Base-by-base conservation (phyloP, 2,329 filamentous ascomycete genomes). In the Claviceps cyperi region DNA sequence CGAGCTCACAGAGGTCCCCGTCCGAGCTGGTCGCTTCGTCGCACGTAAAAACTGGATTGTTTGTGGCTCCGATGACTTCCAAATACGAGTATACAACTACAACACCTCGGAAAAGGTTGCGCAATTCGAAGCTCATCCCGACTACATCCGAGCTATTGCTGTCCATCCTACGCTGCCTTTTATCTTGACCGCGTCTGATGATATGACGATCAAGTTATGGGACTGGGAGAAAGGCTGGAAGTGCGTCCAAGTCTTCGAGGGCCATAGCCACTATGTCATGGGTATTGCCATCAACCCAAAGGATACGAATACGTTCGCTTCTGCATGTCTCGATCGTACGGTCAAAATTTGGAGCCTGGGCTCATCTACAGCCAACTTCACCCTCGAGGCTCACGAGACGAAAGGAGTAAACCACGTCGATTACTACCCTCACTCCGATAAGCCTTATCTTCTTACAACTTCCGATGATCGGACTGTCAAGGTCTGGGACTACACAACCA, bases 211-310 rank as follows among this genome's bases (percentile, higher is more conserved):
- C 65, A 95, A 92, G 76, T 76, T 96, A 47, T 98, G 92, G 90
- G 90, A 98, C 66, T 98, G 92, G 92, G 92, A 98, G 60, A 94
- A 92, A 68, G 81, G 81, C 58, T 98, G 92, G 92, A 95, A 96
- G 68, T 97, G 91, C 64, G 87, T 97, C 35, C 89, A 95, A 67
- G 81, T 94, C 43, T 98, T 96, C 62, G 91, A 97, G 66, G 92
- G 92, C 32, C 94, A 98, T 65, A 86, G 83, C 59, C 92, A 94
- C 71, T 95, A 94, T 58, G 91, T 95, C 55, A 96, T 97, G 91
- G 88, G 88, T 28, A 75, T 97, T 56, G 84, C 91, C 48, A 95
- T 97, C 66, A 98, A 98, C 68, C 92, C 92, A 47, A 98, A 98
- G 70, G 89, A 95, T 58, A 94, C 88, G 51, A 94, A 94, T 68